phyloP scores from a whole-genome alignment of 306 rosid genomes.

The Acacia melanoxylon region DNA sequence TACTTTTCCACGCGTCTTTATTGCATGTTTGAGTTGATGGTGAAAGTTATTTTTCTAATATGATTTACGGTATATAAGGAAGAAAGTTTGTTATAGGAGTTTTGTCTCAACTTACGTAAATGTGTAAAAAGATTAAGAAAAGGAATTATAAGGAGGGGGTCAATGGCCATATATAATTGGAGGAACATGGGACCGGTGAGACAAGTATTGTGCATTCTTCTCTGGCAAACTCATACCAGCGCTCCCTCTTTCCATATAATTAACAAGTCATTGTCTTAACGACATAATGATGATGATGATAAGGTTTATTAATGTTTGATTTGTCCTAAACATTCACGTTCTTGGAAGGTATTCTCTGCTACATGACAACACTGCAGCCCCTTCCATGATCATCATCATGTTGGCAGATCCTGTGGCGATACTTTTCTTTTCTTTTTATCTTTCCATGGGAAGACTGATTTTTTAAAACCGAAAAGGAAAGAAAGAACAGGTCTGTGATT shows the following conservation, averaged over 20 bases:
- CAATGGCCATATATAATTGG: not conserved
- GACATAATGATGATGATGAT: not conserved
- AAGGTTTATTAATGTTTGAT: not conserved
- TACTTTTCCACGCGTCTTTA: too few species aligned
- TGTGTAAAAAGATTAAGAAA: not conserved
- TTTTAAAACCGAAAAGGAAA: not conserved
- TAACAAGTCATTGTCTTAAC: not conserved
- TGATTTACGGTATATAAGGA: too few species aligned
- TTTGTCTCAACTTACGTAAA: too few species aligned
- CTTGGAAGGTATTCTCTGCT: not conserved
- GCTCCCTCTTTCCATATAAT: constrained; percentile 8
- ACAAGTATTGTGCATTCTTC: constrained; percentile 8
- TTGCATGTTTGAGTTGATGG: too few species aligned
- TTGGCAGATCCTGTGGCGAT: not conserved
- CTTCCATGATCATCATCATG: not conserved
- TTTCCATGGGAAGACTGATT: not conserved
- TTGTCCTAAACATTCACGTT: not conserved
- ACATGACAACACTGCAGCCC: not conserved
- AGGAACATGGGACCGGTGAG: not conserved
- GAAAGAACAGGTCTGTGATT: not conserved
- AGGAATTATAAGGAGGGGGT: not conserved
- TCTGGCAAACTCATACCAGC: not conserved
- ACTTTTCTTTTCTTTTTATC: not conserved
- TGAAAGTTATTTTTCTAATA: too few species aligned
- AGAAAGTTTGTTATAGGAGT: too few species aligned